phyloP scores from a whole-genome alignment of 768 basidiomycete species.

The Podaxis sp. region DNA sequence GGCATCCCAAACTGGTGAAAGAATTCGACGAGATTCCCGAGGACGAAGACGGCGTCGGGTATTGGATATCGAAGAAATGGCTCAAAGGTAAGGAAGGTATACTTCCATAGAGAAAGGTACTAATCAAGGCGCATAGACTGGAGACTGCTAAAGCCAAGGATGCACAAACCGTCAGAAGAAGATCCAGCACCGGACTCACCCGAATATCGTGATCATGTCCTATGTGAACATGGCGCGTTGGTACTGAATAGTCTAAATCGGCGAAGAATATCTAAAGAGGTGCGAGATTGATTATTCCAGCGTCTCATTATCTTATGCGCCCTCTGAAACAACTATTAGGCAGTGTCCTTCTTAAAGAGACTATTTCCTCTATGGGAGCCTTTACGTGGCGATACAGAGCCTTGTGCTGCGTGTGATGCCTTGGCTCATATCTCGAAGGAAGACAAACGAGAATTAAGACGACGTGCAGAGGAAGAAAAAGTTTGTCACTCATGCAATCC shows the following conservation, averaged over 20 bases:
- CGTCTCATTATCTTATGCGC: neutral
- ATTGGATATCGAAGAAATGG: constrained; percentile 81
- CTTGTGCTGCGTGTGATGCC: constrained; percentile 63
- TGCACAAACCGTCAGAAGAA: constrained; percentile 53
- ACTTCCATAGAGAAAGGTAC: constrained; percentile 2
- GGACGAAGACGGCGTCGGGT: constrained; percentile 40
- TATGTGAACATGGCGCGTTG: constrained; percentile 67
- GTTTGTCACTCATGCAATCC: constrained; percentile 26
- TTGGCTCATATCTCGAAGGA: constrained; percentile 50
- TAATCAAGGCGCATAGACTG: constrained; percentile 49
- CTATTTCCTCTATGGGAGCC: constrained; percentile 69
- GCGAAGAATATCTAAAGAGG: constrained; percentile 58
- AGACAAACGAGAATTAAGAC: constrained; percentile 58
- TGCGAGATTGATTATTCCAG: constrained; percentile 19
- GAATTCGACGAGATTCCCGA: constrained; percentile 53
- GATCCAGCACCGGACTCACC: constrained; percentile 68
- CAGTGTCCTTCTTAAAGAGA: constrained; percentile 44
- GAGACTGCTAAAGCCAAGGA: constrained; percentile 65
- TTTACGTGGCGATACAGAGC: constrained; percentile 40
- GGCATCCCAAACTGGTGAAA: constrained; percentile 60
- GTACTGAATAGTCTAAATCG: constrained; percentile 52
- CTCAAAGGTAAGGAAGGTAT: constrained; percentile 50
- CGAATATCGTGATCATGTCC: constrained; percentile 54
- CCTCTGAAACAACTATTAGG: constrained; percentile 32
- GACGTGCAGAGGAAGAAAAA: constrained; percentile 76